These are phyloP conservation scores for Lipomyces spencermartinsiae DNA, from an alignment of 805 yeast species.

Conservation along the genomic window DNA sequence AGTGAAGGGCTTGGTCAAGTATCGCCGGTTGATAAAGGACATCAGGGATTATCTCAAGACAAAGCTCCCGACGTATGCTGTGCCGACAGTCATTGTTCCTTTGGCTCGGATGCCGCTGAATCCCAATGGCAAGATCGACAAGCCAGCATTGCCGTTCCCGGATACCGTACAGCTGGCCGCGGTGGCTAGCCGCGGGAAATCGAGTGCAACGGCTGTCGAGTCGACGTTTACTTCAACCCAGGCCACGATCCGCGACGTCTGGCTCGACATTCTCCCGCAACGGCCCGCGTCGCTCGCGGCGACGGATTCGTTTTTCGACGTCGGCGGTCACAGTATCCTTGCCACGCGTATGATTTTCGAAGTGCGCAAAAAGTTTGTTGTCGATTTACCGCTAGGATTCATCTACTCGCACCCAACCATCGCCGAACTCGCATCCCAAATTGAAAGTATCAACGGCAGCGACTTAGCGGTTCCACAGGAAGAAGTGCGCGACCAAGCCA, in stretches of 20 bases:
- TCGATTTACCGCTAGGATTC: slow-evolving; percentile 87
- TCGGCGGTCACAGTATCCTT: slow-evolving; percentile 97
- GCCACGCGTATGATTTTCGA: slow-evolving; percentile 98
- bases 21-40: slow-evolving; percentile 77
- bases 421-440: slow-evolving; percentile 73
- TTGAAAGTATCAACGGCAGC: slow-evolving; percentile 62
- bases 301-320: slow-evolving; percentile 90
- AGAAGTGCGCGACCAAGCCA: not conserved
- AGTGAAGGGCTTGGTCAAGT: slow-evolving; percentile 78
- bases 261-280: slow-evolving; percentile 86
- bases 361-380: slow-evolving; percentile 73
- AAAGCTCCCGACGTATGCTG: slow-evolving; percentile 89
- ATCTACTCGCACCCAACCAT: slow-evolving; percentile 91
- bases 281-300: slow-evolving; percentile 78
- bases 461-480: slow-evolving; percentile 45
- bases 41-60: slow-evolving; percentile 83
- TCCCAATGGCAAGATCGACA: slow-evolving; percentile 98
- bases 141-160: slow-evolving; percentile 96
- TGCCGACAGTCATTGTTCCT: slow-evolving; percentile 91
- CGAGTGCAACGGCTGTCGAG: slow-evolving; percentile 50
- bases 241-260: slow-evolving; percentile 72
- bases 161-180: slow-evolving; percentile 81
- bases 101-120: slow-evolving; percentile 85
- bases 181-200: slow-evolving; percentile 62
- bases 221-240: slow-evolving; percentile 69